These are phyloP conservation scores for Carallia pectinifolia DNA, from an alignment of 345 rosid genomes.

Conservation along the genomic window DNA sequence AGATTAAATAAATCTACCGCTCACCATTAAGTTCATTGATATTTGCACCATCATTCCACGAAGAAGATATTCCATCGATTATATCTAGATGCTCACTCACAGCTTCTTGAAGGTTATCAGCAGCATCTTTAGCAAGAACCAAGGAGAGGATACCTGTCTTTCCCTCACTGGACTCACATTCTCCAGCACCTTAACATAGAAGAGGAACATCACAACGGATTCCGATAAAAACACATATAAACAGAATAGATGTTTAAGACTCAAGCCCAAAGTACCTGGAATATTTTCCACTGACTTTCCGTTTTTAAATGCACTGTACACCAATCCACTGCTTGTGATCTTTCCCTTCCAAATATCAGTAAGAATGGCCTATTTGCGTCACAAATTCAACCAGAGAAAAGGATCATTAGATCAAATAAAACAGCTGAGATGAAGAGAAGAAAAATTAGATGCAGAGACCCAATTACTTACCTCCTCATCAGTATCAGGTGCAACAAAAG, in stretches of 20 bases:
- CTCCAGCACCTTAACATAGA: conserved; percentile 30
- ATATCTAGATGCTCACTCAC: conserved; percentile 17
- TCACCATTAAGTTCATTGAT: conserved; percentile 23
- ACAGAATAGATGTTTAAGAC: background rate
- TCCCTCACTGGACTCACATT: conserved; percentile 39
- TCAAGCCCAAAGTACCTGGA: conserved; percentile 1
- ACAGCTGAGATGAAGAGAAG: background rate
- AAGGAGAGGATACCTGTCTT: conserved; percentile 32
- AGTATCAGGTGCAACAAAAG: conserved; percentile 22
- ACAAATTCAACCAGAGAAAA: background rate
- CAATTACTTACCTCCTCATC: conserved; percentile 21
- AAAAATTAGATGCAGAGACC: no score
- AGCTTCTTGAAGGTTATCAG: conserved; percentile 26
- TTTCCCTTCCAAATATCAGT: conserved; percentile 27
- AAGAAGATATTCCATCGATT: conserved; percentile 12
- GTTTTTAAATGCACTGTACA: background rate
- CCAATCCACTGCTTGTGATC: conserved; percentile 13
- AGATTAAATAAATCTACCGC: conserved; percentile 8
- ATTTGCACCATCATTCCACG: conserved; percentile 18
- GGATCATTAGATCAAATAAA: background rate
- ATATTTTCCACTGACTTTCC: conserved; percentile 14
- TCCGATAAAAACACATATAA: conserved; percentile 6
- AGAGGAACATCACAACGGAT: conserved; percentile 6
- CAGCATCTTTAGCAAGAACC: conserved; percentile 25
- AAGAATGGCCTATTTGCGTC: conserved; percentile 11